These are phyloP conservation scores for Backusella tarrabulga DNA, from an alignment of 192 early-diverging fungal species.

Conservation along the genomic window DNA sequence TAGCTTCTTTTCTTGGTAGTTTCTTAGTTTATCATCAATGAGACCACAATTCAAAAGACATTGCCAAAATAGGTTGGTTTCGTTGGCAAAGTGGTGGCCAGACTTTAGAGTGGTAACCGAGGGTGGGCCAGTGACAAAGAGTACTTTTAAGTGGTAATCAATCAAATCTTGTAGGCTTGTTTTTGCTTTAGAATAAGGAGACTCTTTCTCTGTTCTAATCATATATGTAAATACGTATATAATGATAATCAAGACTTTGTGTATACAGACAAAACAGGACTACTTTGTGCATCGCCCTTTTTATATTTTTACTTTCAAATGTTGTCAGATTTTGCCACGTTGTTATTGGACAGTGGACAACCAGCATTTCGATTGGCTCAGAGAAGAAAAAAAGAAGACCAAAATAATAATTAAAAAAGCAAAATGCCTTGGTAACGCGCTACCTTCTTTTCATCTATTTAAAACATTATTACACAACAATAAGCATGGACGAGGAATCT, in stretches of 20 bases:
- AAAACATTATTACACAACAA: background rate
- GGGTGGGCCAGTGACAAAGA: background rate
- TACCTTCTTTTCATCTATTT: background rate
- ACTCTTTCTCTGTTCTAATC: background rate
- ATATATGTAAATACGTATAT: background rate
- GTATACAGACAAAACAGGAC: too few species aligned
- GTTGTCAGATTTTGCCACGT: background rate
- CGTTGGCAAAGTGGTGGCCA: background rate
- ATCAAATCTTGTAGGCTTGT: background rate
- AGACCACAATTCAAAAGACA: background rate
- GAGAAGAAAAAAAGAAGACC: background rate
- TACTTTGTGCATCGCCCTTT: background rate
- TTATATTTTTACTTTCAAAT: background rate
- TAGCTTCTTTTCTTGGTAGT: background rate
- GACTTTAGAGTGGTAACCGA: background rate
- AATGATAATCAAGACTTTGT: too few species aligned
- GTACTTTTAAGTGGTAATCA: background rate
- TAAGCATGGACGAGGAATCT: conserved; percentile 50
- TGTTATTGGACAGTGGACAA: background rate
- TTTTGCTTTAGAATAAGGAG: background rate
- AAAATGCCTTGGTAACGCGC: background rate
- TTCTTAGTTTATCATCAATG: background rate
- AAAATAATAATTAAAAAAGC: background rate
- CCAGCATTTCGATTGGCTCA: background rate
- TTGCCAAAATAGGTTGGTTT: background rate